Percentiles rank a stretch among this genome's conserved stretches.
Conservation (phyloP, 2,329 filamentous ascomycete species). For the Intubia oerlemansii region DNA sequence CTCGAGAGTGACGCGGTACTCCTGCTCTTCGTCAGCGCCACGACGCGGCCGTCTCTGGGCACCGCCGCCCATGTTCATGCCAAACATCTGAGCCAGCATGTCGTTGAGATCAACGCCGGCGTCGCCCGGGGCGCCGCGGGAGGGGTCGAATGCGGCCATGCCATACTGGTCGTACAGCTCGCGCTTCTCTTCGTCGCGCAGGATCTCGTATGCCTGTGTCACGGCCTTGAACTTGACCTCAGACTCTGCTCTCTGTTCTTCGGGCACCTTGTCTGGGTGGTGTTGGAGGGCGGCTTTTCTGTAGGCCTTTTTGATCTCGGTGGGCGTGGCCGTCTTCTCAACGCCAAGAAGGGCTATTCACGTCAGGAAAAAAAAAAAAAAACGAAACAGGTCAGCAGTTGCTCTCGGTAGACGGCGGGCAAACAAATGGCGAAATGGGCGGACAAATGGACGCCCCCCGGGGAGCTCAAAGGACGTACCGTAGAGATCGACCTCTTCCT, state of each 20-base stretch:
- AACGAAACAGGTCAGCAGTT: no score
- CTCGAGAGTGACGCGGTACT: slow-evolving; percentile 78
- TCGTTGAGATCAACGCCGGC: slow-evolving; percentile 76
- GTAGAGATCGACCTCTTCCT: slow-evolving; percentile 37
- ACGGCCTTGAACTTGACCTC: slow-evolving; percentile 86
- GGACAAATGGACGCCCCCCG: no score
- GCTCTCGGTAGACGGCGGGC: no score
- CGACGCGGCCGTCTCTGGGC: slow-evolving; percentile 38
- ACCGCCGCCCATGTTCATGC: slow-evolving; percentile 40
- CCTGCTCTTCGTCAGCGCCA: slow-evolving; percentile 69
- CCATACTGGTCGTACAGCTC: slow-evolving; percentile 82
- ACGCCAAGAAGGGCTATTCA: slow-evolving; percentile 59
- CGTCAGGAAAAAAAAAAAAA: no score
- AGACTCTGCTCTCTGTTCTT: slow-evolving; percentile 63
- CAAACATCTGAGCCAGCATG: slow-evolving; percentile 83
- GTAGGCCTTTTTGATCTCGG: slow-evolving; percentile 88
- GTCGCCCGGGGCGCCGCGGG: slow-evolving; percentile 40
- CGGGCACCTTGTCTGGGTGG: slow-evolving; percentile 89
- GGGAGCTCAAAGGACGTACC: no score
- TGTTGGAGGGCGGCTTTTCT: slow-evolving; percentile 77
- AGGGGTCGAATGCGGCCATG: slow-evolving; percentile 85
- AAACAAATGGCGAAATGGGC: no score
- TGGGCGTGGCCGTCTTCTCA: slow-evolving; percentile 45
- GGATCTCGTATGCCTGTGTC: slow-evolving; percentile 91
- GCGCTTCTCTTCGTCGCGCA: slow-evolving; percentile 86